phyloP scores from a whole-genome alignment of 75 land plant species.

The Azolla pinnata region DNA sequence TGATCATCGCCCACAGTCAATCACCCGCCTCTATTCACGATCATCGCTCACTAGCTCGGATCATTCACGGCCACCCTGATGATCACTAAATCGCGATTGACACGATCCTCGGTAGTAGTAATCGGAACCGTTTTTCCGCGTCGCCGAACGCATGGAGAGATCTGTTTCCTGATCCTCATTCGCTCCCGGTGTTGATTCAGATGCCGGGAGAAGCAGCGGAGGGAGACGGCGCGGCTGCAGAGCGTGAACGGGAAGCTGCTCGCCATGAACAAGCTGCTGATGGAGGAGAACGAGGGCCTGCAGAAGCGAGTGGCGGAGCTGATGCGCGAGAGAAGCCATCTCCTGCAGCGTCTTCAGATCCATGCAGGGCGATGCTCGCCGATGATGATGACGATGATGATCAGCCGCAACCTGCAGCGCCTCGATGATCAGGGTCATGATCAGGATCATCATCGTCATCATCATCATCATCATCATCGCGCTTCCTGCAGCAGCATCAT shows the following conservation, averaged over 20 bases:
- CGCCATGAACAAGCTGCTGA: conserved; percentile 83
- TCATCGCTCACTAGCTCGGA: background rate
- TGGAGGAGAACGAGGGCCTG: conserved; percentile 91
- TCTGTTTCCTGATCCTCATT: background rate
- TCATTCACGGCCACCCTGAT: background rate
- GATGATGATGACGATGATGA: too few species aligned
- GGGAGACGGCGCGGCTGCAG: conserved; percentile 70
- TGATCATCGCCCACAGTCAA: background rate
- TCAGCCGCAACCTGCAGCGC: too few species aligned
- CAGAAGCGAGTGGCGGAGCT: conserved; percentile 84
- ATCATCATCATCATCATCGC: too few species aligned
- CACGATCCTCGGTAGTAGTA: background rate
- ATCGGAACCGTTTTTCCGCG: background rate
- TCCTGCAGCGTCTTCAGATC: conserved; percentile 56
- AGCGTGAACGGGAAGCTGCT: conserved; percentile 78
- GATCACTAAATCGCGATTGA: background rate
- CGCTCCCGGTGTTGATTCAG: conserved; percentile 19
- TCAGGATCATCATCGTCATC: too few species aligned
- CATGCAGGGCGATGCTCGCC: conserved; percentile 18
- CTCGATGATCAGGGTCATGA: too few species aligned
- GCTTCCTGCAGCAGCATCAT: too few species aligned
- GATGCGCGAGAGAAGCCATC: conserved; percentile 65
- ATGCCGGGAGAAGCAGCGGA: conserved; percentile 87
- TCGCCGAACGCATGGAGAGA: background rate
- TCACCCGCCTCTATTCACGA: background rate